A percentile compares a stretch with the other conserved stretches of the same genome.
phyloP scores from a whole-genome alignment of 2,329 filamentous ascomycete genomes.

The Cladophialophora exuberans region DNA sequence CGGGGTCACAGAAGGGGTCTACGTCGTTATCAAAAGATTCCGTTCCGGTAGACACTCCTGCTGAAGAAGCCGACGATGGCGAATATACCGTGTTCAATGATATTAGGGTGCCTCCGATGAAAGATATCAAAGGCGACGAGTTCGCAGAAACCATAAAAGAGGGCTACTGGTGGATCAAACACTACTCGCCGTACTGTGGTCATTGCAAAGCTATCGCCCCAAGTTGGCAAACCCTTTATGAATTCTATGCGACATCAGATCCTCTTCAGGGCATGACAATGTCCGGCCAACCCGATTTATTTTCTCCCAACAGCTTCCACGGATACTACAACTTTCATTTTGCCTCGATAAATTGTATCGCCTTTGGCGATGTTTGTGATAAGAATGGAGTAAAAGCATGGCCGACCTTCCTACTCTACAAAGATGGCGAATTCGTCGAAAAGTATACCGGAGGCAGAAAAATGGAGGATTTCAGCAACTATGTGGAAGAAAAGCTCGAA shows the following conservation, averaged over 20 bases:
- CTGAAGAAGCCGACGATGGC: conserved; percentile 35
- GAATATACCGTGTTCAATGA: conserved; percentile 54
- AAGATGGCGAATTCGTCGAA: conserved; percentile 72
- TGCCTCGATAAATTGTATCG: conserved; percentile 81
- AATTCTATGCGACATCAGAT: conserved; percentile 88
- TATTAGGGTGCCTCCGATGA: conserved; percentile 54
- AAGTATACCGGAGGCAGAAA: conserved; percentile 68
- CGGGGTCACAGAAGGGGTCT: conserved; percentile 21
- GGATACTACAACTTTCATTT: conserved; percentile 90
- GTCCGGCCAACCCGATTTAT: conserved; percentile 50
- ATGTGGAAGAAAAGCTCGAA: conserved; percentile 78
- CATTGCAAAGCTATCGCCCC: conserved; percentile 83
- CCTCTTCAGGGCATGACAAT: conserved; percentile 59
- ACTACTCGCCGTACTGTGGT: conserved; percentile 58
- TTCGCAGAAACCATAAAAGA: conserved; percentile 55
- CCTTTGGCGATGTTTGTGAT: conserved; percentile 76
- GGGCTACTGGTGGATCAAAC: conserved; percentile 59
- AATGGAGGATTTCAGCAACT: conserved; percentile 67
- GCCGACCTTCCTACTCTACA: conserved; percentile 78
- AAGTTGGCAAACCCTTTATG: conserved; percentile 87
- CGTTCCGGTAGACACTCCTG: conserved; percentile 27
- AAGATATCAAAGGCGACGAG: conserved; percentile 51
- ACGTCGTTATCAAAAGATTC: conserved; percentile 24
- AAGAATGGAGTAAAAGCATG: conserved; percentile 69
- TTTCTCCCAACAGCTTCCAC: conserved; percentile 68